These are phyloP conservation scores for Wickerhamiella allomyrinae DNA, from an alignment of 805 yeast genomes.

Conservation along the genomic window DNA sequence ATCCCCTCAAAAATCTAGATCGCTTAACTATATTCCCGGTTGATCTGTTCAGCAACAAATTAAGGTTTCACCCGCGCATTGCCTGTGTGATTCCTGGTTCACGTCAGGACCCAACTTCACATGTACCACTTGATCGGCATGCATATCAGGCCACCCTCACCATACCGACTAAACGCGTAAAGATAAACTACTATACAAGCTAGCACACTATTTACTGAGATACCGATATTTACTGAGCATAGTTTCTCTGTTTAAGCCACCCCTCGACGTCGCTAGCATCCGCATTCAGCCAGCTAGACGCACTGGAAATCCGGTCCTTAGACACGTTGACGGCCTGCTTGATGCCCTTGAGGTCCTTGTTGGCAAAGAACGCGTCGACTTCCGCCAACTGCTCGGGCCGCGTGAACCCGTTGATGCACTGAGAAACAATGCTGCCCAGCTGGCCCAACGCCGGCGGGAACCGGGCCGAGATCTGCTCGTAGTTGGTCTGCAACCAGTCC, in stretches of 20 bases:
- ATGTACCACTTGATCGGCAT: no score
- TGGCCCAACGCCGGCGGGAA: conserved; percentile 73
- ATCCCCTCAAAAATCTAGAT: no score
- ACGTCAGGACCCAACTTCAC: no score
- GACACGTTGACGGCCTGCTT: conserved; percentile 44
- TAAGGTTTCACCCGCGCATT: no score
- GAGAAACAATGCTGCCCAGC: conserved; percentile 59
- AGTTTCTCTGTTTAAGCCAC: conserved; percentile 18
- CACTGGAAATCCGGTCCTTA: conserved; percentile 39
- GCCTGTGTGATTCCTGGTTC: no score
- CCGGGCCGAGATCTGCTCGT: conserved; percentile 50
- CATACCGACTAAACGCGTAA: no score
- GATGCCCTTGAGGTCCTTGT: conserved; percentile 36
- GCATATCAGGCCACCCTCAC: no score
- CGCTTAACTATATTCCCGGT: no score
- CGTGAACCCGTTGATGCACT: conserved; percentile 49
- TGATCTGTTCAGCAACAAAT: no score
- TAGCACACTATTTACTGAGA: no score
- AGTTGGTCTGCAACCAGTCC: conserved; percentile 58
- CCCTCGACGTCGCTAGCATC: conserved; percentile 16
- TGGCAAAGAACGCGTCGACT: conserved; percentile 36
- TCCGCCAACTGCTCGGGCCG: conserved; percentile 37
- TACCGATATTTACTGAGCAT: neutral
- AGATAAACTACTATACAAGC: no score
- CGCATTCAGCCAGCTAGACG: conserved; percentile 35